Percentiles rank a stretch among this genome's conserved stretches.
Evolutionary conservation across 495 filamentous ascomycete genomes (phyloP).

Genomic region (Tuber indicum): DNA sequence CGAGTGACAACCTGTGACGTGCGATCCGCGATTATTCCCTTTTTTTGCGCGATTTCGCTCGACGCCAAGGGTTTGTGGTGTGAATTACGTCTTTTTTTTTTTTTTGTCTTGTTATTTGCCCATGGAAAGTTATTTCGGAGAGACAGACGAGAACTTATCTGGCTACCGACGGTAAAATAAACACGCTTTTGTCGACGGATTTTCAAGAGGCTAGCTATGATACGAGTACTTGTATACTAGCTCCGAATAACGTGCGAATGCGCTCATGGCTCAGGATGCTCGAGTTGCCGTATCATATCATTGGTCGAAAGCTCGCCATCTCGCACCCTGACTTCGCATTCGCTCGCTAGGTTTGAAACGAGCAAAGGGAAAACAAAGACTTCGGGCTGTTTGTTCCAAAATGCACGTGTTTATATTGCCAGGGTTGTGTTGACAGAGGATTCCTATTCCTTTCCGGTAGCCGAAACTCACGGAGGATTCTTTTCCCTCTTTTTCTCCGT

Average conservation of each 20-base stretch:
- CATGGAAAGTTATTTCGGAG: background rate
- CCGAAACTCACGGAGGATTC: background rate
- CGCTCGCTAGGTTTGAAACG: background rate
- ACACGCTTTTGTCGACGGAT: background rate
- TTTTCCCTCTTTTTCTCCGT: background rate
- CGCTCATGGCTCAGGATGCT: background rate
- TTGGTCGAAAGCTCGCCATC: background rate
- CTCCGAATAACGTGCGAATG: background rate
- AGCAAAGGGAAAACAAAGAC: background rate
- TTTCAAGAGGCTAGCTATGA: background rate
- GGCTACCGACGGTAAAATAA: background rate
- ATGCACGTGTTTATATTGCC: background rate
- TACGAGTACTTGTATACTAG: background rate
- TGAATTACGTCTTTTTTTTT: background rate
- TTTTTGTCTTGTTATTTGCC: background rate
- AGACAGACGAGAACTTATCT: background rate
- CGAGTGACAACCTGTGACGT: background rate
- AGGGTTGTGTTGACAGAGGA: background rate
- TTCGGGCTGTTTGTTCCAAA: background rate
- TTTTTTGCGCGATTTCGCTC: background rate
- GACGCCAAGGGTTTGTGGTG: slow-evolving; percentile 4
- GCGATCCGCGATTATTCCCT: background rate
- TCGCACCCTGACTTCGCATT: background rate
- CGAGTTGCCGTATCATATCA: background rate
- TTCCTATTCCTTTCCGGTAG: background rate